Conservation (phyloP, 129 eudicot genomes). For the Tanacetum coccineum region DNA sequence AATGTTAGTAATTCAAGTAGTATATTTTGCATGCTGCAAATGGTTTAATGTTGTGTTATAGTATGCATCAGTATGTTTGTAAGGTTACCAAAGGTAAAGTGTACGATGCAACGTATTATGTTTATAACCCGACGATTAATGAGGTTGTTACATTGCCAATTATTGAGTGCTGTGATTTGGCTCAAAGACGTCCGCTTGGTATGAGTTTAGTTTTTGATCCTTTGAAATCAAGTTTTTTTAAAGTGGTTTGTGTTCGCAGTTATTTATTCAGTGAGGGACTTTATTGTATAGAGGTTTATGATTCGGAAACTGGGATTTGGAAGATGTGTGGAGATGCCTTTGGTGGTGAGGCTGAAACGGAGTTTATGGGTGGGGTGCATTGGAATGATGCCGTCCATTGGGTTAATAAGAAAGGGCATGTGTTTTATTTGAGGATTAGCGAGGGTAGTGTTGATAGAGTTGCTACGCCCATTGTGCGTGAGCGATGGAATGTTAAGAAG, state of each 20-base stretch:
- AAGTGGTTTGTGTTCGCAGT: slow-evolving; percentile 28
- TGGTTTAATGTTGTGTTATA: slow-evolving; percentile 44
- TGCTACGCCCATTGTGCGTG: slow-evolving; percentile 25
- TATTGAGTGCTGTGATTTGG: slow-evolving; percentile 13
- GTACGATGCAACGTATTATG: slow-evolving; percentile 16
- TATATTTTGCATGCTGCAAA: slow-evolving; percentile 46
- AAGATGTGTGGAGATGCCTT: slow-evolving; percentile 24
- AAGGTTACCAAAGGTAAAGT: not conserved
- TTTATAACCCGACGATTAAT: slow-evolving; percentile 49
- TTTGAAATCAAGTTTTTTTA: slow-evolving; percentile 18
- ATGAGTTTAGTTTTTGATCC: slow-evolving; percentile 52
- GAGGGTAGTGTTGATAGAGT: slow-evolving; percentile 27
- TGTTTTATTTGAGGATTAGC: slow-evolving; percentile 26
- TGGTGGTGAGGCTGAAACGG: slow-evolving; percentile 21
- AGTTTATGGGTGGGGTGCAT: slow-evolving; percentile 42
- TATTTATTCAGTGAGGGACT: slow-evolving; percentile 16
- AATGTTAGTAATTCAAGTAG: not conserved
- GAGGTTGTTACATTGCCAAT: slow-evolving; percentile 26
- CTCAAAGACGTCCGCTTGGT: slow-evolving; percentile 24
- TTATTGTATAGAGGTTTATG: slow-evolving; percentile 33
- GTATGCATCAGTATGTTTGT: too few species aligned
- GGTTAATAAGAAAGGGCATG: slow-evolving; percentile 30
- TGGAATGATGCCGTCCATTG: slow-evolving; percentile 46
- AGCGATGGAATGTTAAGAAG: slow-evolving; percentile 20
- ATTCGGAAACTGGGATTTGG: slow-evolving; percentile 36